phyloP scores from a whole-genome alignment of 2,329 filamentous ascomycete genomes.

The Apiospora saccharicola region DNA sequence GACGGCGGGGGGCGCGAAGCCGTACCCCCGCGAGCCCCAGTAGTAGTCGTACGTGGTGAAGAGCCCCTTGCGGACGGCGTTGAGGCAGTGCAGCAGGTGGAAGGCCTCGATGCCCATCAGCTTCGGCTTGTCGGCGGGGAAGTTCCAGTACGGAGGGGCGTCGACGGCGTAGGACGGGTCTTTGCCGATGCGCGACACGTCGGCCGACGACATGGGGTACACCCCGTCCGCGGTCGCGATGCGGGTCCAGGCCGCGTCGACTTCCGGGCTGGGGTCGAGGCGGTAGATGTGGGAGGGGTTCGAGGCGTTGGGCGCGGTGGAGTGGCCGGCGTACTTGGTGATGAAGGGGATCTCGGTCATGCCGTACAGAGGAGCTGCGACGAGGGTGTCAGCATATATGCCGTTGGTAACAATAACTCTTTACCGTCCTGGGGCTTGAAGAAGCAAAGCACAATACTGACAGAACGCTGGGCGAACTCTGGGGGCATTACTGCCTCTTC shows the following conservation, averaged over 20 bases:
- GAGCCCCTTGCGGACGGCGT: conserved; percentile 26
- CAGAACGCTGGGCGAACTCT: background rate
- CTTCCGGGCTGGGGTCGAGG: conserved; percentile 24
- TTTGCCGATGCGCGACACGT: conserved; percentile 23
- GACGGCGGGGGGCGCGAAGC: conserved; percentile 10
- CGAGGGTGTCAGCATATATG: background rate
- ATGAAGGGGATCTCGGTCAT: background rate
- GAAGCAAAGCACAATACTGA: background rate
- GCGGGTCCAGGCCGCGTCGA: conserved; percentile 28
- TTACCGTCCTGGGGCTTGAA: no score
- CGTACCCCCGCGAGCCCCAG: conserved; percentile 22
- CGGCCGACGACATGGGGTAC: conserved; percentile 16
- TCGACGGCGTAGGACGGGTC: conserved; percentile 22
- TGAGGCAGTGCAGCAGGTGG: conserved; percentile 30
- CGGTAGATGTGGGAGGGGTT: conserved; percentile 27
- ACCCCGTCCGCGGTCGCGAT: conserved; percentile 12
- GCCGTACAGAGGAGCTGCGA: background rate
- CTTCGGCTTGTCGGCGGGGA: background rate
- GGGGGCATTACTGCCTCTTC: conserved; percentile 1
- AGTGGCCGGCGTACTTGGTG: conserved; percentile 17
- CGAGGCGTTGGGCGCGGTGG: conserved; percentile 23
- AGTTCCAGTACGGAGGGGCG: conserved; percentile 11
- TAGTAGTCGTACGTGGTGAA: conserved; percentile 30
- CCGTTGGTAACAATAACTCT: no score
- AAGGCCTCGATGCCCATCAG: conserved; percentile 26